Percentiles rank a stretch among this genome's conserved stretches.
Conservation (phyloP, 192 early-diverging fungal genomes). For the Podila verticillata region DNA sequence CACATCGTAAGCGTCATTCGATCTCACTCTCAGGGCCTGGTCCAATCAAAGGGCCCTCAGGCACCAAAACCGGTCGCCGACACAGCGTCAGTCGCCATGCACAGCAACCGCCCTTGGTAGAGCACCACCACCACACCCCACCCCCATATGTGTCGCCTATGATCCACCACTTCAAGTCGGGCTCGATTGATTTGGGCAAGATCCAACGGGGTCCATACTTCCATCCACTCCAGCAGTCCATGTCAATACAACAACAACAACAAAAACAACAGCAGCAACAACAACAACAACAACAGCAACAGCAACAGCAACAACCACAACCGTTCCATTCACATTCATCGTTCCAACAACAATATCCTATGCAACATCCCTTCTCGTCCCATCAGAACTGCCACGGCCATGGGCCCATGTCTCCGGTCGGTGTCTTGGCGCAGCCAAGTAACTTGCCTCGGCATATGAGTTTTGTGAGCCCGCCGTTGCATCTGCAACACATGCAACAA, state of each 20-base stretch:
- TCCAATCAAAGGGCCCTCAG: conserved; percentile 10
- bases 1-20: not conserved
- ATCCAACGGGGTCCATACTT: conserved; percentile 11
- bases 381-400: not conserved
- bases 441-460: not conserved
- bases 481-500: not conserved
- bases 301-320: conserved; percentile 10
- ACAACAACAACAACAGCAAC: conserved; percentile 15
- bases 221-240: conserved; percentile 12
- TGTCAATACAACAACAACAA: conserved; percentile 1
- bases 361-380: no score
- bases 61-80: conserved; percentile 13
- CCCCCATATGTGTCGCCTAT: conserved; percentile 35
- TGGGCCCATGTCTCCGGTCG: not conserved
- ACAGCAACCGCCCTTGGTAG: conserved; percentile 36
- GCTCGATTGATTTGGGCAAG: conserved; percentile 21
- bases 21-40: not conserved
- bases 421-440: no score
- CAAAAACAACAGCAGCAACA: not conserved
- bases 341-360: no score
- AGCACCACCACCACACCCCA: conserved; percentile 44
- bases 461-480: not conserved
- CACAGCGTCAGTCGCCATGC: conserved; percentile 48
- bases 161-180: conserved; percentile 27
- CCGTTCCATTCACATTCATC: conserved; percentile 3